Conservation (phyloP, 495 filamentous ascomycete species). For the Elasticomyces elasticus region DNA sequence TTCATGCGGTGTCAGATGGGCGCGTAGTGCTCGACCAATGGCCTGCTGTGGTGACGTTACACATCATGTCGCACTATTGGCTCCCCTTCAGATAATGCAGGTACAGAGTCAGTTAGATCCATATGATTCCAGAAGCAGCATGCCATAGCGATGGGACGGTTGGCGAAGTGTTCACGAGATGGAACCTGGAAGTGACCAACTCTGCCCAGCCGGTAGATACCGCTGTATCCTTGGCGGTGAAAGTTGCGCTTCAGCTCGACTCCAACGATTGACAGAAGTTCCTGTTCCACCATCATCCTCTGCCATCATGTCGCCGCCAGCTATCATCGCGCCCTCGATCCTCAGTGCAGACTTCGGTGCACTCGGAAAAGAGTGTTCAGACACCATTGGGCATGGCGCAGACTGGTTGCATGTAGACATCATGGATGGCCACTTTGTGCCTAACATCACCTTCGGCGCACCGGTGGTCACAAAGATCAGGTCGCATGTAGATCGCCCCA, state of each 20-base stretch:
- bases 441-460: constrained; percentile 92
- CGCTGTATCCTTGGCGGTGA: no score
- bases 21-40: constrained; percentile 6
- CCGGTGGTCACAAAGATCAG: constrained; percentile 93
- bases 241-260: no score
- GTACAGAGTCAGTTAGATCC: not conserved
- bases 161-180: no score
- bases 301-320: constrained; percentile 62
- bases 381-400: constrained; percentile 70
- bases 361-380: constrained; percentile 72
- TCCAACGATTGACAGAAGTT: no score
- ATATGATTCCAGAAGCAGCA: not conserved
- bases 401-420: constrained; percentile 82
- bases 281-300: not conserved
- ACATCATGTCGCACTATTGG: constrained; percentile 2
- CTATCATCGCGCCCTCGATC: constrained; percentile 95
- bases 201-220: no score
- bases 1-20: constrained; percentile 7
- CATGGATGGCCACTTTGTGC: constrained; percentile 89
- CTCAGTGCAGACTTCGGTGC: constrained; percentile 90
- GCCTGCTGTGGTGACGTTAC: not conserved
- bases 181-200: no score
- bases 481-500: constrained; percentile 60
- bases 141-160: no score
- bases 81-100: not conserved